Conservation (phyloP, 202 grass and related monocot genomes). For the Digitaria exilis region DNA sequence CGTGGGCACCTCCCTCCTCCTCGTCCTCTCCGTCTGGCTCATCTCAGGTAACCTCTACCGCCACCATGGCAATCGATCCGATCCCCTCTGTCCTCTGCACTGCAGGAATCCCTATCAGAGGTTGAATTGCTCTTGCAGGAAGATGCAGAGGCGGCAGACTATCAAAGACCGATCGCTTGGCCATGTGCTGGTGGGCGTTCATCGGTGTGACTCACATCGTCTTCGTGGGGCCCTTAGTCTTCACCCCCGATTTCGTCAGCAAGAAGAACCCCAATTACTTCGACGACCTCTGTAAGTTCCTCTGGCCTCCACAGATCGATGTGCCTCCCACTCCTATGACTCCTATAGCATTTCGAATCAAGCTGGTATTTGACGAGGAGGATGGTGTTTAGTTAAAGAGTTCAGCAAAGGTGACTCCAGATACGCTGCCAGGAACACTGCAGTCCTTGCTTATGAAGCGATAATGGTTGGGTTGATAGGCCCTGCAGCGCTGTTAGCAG, state of each 20-base stretch:
- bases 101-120: background rate
- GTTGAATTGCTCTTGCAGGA: background rate
- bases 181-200: constrained; percentile 96
- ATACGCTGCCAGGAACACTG: background rate
- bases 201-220: constrained; percentile 75
- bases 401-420: constrained; percentile 79
- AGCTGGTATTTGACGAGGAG: background rate
- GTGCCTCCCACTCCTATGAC: accelerated
- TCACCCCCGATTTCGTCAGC: constrained; percentile 57
- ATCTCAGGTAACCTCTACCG: background rate
- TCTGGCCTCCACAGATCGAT: background rate
- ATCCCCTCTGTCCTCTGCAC: background rate
- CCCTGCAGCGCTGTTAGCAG: constrained; percentile 74
- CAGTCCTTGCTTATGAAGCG: background rate
- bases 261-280: constrained; percentile 59
- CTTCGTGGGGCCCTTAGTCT: constrained; percentile 68
- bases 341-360: background rate
- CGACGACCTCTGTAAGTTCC: constrained; percentile 78
- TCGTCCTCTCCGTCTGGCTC: constrained; percentile 62
- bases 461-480: constrained; percentile 28
- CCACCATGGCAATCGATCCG: background rate
- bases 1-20: constrained; percentile 52
- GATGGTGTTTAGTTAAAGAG: constrained; percentile 61
- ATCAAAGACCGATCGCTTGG: constrained; percentile 61
- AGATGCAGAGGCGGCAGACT: background rate